Conservation (phyloP, 2,329 filamentous ascomycete species). For the Fusarium mundagurra region DNA sequence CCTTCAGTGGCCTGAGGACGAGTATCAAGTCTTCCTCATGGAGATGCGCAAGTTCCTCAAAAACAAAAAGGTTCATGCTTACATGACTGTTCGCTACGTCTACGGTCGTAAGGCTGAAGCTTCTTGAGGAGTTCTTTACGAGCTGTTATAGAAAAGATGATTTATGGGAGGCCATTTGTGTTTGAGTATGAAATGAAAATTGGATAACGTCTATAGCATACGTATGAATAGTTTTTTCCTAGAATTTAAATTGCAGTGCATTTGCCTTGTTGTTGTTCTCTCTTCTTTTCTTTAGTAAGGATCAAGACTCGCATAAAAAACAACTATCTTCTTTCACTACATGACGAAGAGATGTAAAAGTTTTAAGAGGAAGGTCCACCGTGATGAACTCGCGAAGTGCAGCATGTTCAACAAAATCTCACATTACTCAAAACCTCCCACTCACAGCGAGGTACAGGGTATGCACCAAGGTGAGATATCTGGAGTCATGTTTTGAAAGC, state of each 20-base stretch:
- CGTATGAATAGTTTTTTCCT: neutral
- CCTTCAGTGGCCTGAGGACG: slow-evolving; percentile 33
- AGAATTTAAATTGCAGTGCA: neutral
- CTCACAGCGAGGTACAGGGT: neutral
- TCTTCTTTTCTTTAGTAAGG: no score
- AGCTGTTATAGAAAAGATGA: neutral
- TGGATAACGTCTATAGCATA: neutral
- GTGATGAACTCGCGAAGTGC: rapidly evolving
- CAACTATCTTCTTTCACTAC: no score
- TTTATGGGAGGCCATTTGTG: neutral
- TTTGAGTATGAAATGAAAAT: neutral
- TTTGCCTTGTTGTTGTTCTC: rapidly evolving
- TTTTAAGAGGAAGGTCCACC: rapidly evolving
- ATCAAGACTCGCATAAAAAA: no score
- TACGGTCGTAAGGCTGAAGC: slow-evolving; percentile 29
- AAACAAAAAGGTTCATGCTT: slow-evolving; percentile 28
- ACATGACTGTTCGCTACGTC: slow-evolving; percentile 35
- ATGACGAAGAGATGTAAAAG: neutral
- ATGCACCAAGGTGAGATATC: neutral
- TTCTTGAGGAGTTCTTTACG: neutral
- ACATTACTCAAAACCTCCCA: no score
- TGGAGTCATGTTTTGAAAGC: neutral
- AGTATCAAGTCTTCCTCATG: slow-evolving; percentile 34
- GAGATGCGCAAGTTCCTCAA: slow-evolving; percentile 27
- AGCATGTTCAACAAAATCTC: neutral